phyloP scores from a whole-genome alignment of 768 basidiomycete genomes.

The Suillus tomentosus region DNA sequence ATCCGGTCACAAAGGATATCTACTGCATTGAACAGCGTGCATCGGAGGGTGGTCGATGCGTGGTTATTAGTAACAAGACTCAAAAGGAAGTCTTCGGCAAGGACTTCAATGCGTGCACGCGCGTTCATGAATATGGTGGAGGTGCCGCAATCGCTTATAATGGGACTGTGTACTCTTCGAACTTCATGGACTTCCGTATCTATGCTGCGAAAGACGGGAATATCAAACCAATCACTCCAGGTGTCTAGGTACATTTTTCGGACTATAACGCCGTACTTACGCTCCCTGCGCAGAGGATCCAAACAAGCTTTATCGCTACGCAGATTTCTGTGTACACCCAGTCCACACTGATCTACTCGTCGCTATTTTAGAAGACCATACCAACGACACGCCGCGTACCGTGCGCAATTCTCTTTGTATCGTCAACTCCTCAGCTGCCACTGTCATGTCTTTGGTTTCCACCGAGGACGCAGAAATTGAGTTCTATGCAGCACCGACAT shows the following conservation, averaged over 20 bases:
- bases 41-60: conserved; percentile 53
- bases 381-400: conserved; percentile 38
- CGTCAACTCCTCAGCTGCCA: conserved; percentile 46
- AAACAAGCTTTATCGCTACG: conserved; percentile 39
- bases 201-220: conserved; percentile 41
- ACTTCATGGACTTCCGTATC: conserved; percentile 52
- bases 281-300: not conserved
- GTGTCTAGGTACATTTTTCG: conserved; percentile 34
- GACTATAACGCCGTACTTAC: not conserved
- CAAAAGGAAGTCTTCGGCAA: conserved; percentile 52
- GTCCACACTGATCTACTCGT: conserved; percentile 50
- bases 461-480: conserved; percentile 47
- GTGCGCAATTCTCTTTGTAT: conserved; percentile 52
- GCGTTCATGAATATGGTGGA: conserved; percentile 77
- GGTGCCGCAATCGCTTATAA: conserved; percentile 54
- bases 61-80: conserved; percentile 54
- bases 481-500: conserved; percentile 62
- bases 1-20: conserved; percentile 44
- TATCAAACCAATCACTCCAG: conserved; percentile 52
- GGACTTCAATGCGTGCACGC: conserved; percentile 56
- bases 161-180: conserved; percentile 59
- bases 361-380: conserved; percentile 70
- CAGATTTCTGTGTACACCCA: conserved; percentile 60
- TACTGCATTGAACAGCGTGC: conserved; percentile 66
- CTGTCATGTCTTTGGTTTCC: conserved; percentile 41